Conservation (phyloP, 2,329 filamentous ascomycete species). For the Cercospora nicotianae region DNA sequence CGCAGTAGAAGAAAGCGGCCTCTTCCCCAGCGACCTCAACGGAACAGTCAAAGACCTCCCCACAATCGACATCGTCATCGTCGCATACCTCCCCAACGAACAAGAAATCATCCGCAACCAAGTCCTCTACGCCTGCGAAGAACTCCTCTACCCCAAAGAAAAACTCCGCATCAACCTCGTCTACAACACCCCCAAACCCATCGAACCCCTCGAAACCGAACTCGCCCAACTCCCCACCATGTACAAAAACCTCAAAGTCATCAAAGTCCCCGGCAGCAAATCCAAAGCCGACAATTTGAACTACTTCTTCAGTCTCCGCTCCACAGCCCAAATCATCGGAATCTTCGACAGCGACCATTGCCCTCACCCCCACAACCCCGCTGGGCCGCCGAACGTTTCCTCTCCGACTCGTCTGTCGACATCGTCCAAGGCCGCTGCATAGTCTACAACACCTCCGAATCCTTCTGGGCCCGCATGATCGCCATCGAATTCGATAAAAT, state of each 20-base stretch:
- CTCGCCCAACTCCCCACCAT: slow-evolving; percentile 42
- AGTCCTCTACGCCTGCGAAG: slow-evolving; percentile 49
- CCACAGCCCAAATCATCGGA: slow-evolving; percentile 48
- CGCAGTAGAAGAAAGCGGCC: slow-evolving; percentile 31
- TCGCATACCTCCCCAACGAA: slow-evolving; percentile 55
- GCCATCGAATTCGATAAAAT: slow-evolving; percentile 55
- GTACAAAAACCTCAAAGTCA: slow-evolving; percentile 46
- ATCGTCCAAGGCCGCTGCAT: slow-evolving; percentile 54
- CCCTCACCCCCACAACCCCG: slow-evolving; percentile 50
- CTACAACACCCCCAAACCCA: slow-evolving; percentile 52
- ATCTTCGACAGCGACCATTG: slow-evolving; percentile 55
- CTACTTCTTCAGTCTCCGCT: slow-evolving; percentile 49
- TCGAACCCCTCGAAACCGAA: slow-evolving; percentile 49
- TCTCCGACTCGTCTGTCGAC: slow-evolving; percentile 45
- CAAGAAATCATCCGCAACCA: slow-evolving; percentile 53
- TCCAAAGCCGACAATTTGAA: slow-evolving; percentile 55
- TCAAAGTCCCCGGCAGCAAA: slow-evolving; percentile 51
- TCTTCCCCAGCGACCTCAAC: slow-evolving; percentile 33
- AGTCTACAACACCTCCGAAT: slow-evolving; percentile 50
- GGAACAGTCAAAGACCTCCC: slow-evolving; percentile 39
- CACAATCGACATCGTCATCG: slow-evolving; percentile 50
- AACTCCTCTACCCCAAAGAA: slow-evolving; percentile 49
- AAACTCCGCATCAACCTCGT: slow-evolving; percentile 51
- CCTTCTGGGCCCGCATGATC: slow-evolving; percentile 50
- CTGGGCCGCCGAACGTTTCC: slow-evolving; percentile 52